Conservation (phyloP, 2,329 filamentous ascomycete genomes). For the Tolypocladium nubicola region DNA sequence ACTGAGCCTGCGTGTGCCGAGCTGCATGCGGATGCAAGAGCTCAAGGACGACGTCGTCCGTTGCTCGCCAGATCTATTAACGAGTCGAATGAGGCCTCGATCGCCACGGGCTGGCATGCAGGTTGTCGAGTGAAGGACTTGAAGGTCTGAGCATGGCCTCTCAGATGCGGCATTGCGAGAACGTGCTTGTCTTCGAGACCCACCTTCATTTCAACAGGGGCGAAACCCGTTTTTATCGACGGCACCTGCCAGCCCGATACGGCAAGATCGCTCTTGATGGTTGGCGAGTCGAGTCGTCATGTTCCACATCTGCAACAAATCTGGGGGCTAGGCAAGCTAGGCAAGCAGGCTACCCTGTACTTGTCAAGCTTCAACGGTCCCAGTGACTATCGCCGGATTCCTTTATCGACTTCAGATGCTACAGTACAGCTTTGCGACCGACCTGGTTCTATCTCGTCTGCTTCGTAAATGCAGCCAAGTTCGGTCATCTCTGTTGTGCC, state of each 20-base stretch:
- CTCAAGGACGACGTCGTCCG: neutral
- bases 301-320: neutral
- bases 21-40: neutral
- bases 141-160: slow-evolving; percentile 1
- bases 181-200: neutral
- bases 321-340: no score
- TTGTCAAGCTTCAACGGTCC: no score
- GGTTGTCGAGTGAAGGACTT: slow-evolving; percentile 2
- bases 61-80: neutral
- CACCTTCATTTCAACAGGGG: neutral
- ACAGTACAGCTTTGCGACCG: neutral
- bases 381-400: neutral
- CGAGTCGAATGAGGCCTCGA: neutral
- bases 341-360: no score
- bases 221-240: neutral
- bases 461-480: neutral
- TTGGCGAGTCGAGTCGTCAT: neutral
- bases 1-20: neutral
- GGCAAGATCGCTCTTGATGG: neutral
- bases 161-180: neutral
- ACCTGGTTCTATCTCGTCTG: neutral
- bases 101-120: slow-evolving; percentile 4
- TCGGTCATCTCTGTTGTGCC: neutral
- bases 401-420: neutral
- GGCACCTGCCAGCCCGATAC: neutral